Evolutionary conservation across 805 yeast genomes (phyloP), one percentile per base, ranked within the genome.

Genomic region (Maudiozyma bulderi): DNA sequence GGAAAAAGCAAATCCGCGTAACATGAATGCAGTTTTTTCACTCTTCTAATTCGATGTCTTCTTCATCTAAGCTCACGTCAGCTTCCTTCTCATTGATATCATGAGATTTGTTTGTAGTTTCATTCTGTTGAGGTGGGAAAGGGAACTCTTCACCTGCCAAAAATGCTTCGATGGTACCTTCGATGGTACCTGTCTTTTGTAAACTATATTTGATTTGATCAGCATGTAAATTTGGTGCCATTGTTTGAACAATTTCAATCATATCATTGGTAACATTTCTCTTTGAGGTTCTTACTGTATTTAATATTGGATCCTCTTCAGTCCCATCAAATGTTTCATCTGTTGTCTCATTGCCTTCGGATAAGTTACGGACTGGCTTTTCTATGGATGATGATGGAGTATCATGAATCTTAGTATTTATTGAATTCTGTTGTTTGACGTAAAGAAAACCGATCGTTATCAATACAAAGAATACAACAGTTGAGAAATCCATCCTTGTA

Each of bases 241-340:
- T 72, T 40, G 88, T 80, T 56, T 81, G 85, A 2, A 91, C 96
- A 0, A 86, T 82, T 54, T 84, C 93, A 42, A 91, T 73, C 98
- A 91, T 91, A 50, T 77, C 78, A 5, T 71, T 72, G 3, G 83
- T 80, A 26, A 84, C 81, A 11, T 64, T 69, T 50, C 86, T 74
- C 44, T 74, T 69, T 31, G 34, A 55, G 34, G 8, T 42, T 43
- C 39, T 42, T 10, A 37, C 7, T 26, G 42, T 32, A 28, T 43
- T 40, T 45, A 44, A 15, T 42, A 43, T 39, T 43, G 43, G 44
- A 32, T 43, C 45, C 10, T 43, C 41, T n/a, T 35, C 40, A 5
- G 30, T 26, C 30, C 11, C 44, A 31, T 39, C 46, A 10, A 6
- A 43, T 11, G 38, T 33, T 28, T 41, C 44, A 6, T 48, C 47